Evolutionary conservation across 306 rosid genomes (phyloP), one percentile per base, ranked within the genome.

Genomic region (Astragalus membranaceus): DNA sequence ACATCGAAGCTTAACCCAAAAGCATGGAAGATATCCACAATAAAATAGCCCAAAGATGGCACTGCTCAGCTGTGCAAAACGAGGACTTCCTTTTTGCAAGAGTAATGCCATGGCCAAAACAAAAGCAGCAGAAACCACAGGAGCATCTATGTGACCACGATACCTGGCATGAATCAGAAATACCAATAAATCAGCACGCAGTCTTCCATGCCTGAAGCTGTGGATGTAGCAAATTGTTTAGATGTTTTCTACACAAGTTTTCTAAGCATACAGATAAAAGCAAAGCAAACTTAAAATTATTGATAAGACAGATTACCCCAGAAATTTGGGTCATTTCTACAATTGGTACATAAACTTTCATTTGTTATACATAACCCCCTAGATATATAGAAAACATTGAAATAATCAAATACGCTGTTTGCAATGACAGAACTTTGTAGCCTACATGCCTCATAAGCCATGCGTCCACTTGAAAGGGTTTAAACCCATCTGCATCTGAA

Each of bases 1-100:
- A 77, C 97, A 94, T 68, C 99, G 95, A 91, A 94, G 99, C 83
- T 94, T 94, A 68, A 94, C 88, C 99, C 99, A 94, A 57, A 94
- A 94, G 71, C 92, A 87, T 47, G 99, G 99, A 84, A 94, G 99
- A 85, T 94, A 94, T 57, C 96, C 97, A 56, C 94, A 88, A 67
- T 94, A 94, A 83, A 94, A 87, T 58, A 94, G 83, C 73, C 99
- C 99, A 82, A 94, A 94, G 70, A 91, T 80, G 51, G 96, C 83
- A 85, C 97, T 94, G 78, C 92, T 90, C 59, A 91, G 96, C 81
- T 94, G 99, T 14, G 99, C 84, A 68, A 94, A 94, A 69, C 97
- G 96, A 42, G 98, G 96, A 72, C 74, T 88, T 73, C 92, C 97
- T 88, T 90, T 90, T 80, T 90, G 98, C 63, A 94, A 75, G 73